These are phyloP conservation scores for Lepidium sativum DNA, from an alignment of 345 rosid species.

Conservation along the genomic window DNA sequence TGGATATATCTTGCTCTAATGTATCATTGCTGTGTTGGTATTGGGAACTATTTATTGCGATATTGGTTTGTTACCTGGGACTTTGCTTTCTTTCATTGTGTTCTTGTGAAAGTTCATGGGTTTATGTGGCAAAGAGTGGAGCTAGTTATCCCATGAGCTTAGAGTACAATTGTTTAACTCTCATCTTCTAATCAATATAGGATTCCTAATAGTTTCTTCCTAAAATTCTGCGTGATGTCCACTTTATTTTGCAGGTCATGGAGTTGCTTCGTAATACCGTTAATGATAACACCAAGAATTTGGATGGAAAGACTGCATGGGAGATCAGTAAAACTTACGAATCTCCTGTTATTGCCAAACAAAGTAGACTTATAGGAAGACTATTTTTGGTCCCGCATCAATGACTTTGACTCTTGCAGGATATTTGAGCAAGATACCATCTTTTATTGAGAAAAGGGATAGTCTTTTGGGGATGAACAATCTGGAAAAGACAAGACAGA, in stretches of 20 bases:
- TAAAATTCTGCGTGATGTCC: too few species aligned
- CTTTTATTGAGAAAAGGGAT: not conserved
- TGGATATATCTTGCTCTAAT: too few species aligned
- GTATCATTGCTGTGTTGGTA: not conserved
- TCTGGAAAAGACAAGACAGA: not conserved
- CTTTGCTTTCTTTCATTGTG: too few species aligned
- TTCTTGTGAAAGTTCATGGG: too few species aligned
- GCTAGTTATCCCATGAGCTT: not conserved
- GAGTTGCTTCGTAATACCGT: conserved; percentile 2
- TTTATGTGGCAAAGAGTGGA: too few species aligned
- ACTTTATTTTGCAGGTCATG: conserved; percentile 10
- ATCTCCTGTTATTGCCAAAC: not conserved
- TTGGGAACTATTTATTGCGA: too few species aligned
- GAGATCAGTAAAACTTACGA: conserved; percentile 6
- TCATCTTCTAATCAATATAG: too few species aligned
- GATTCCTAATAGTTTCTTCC: too few species aligned
- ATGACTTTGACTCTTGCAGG: not conserved
- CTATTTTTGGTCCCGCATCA: not conserved
- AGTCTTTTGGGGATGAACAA: conserved; percentile 1
- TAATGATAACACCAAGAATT: conserved; percentile 20
- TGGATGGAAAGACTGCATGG: conserved; percentile 18
- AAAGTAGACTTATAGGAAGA: conserved; percentile 1
- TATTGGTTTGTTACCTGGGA: too few species aligned
- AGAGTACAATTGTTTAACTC: too few species aligned
- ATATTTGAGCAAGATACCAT: not conserved